phyloP scores from a whole-genome alignment of 1,284 basidiomycete genomes.

The Tilletiopsis washingtonensis region DNA sequence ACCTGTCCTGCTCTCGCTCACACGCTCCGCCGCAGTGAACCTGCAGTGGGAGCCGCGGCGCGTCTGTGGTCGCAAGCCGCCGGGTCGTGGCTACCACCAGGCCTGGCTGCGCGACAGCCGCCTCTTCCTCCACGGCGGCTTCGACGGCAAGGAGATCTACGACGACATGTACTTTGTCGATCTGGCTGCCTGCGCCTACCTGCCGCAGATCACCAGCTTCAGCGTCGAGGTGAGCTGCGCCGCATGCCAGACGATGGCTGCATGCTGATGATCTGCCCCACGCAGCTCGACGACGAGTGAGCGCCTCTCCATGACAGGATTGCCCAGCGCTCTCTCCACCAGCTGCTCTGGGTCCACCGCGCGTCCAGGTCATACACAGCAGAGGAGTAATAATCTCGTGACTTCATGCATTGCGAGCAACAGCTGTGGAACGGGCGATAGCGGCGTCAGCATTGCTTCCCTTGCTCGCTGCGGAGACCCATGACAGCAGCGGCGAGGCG shows the following conservation, averaged over 20 bases:
- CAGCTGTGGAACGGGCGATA: too few relatives aligned
- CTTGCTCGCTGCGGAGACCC: too few relatives aligned
- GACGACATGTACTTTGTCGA: slow-evolving; percentile 79
- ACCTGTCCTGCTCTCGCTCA: neutral
- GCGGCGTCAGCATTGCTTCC: too few relatives aligned
- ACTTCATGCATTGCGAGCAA: too few relatives aligned
- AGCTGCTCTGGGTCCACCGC: too few relatives aligned
- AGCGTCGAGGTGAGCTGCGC: slow-evolving; percentile 2
- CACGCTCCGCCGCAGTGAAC: slow-evolving; percentile 51
- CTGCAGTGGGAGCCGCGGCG: slow-evolving; percentile 60
- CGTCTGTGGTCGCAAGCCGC: slow-evolving; percentile 61
- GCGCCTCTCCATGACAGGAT: too few relatives aligned
- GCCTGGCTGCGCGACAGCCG: slow-evolving; percentile 72
- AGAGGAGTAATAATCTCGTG: too few relatives aligned
- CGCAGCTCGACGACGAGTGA: neutral
- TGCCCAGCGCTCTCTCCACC: too few relatives aligned
- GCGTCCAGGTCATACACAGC: too few relatives aligned
- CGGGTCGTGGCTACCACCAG: slow-evolving; percentile 72
- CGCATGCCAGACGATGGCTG: neutral
- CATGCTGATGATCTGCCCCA: neutral
- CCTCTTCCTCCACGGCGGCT: slow-evolving; percentile 78
- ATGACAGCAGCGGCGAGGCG: too few relatives aligned
- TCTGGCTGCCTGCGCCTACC: slow-evolving; percentile 74
- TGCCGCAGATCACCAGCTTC: slow-evolving; percentile 72
- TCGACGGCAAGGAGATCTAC: slow-evolving; percentile 69